These are phyloP conservation scores for Camelina hispida DNA, from an alignment of 345 rosid genomes.

Conservation along the genomic window DNA sequence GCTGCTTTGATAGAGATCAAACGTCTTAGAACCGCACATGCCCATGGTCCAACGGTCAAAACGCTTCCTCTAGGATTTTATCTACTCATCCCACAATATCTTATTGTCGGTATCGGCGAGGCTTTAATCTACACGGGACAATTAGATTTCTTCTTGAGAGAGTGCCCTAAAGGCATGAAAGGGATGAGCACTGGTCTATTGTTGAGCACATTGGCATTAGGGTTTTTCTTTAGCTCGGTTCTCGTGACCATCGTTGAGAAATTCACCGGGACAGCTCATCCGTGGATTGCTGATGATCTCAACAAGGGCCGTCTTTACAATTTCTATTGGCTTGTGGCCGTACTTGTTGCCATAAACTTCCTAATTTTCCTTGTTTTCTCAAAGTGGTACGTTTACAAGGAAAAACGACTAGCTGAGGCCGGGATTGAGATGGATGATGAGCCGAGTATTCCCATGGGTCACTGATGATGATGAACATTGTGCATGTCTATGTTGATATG, in stretches of 20 bases:
- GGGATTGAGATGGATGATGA: conserved; percentile 77
- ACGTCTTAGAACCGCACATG: conserved; percentile 57
- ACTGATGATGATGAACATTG: conserved; percentile 39
- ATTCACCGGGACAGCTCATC: conserved; percentile 53
- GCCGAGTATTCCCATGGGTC: conserved; percentile 48
- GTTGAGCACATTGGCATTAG: conserved; percentile 84
- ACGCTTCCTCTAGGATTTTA: conserved; percentile 73
- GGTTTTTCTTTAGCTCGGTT: conserved; percentile 81
- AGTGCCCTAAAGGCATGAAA: conserved; percentile 99
- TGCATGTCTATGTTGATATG: conserved; percentile 35
- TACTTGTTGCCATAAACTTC: conserved; percentile 66
- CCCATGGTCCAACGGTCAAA: conserved; percentile 49
- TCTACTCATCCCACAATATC: conserved; percentile 81
- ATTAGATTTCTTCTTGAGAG: conserved; percentile 87
- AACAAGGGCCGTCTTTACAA: conserved; percentile 78
- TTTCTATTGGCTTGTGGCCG: conserved; percentile 88
- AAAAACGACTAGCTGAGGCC: conserved; percentile 69
- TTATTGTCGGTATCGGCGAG: conserved; percentile 87
- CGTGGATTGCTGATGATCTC: conserved; percentile 87
- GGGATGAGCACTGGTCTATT: conserved; percentile 94
- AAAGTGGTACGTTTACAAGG: conserved; percentile 93
- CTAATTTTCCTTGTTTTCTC: conserved; percentile 61
- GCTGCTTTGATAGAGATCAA: conserved; percentile 76
- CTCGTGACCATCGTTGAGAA: conserved; percentile 76
- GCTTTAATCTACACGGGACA: conserved; percentile 90